Evolutionary conservation across 2,329 filamentous ascomycete genomes (phyloP).

Genomic region (Fusarium sp.): DNA sequence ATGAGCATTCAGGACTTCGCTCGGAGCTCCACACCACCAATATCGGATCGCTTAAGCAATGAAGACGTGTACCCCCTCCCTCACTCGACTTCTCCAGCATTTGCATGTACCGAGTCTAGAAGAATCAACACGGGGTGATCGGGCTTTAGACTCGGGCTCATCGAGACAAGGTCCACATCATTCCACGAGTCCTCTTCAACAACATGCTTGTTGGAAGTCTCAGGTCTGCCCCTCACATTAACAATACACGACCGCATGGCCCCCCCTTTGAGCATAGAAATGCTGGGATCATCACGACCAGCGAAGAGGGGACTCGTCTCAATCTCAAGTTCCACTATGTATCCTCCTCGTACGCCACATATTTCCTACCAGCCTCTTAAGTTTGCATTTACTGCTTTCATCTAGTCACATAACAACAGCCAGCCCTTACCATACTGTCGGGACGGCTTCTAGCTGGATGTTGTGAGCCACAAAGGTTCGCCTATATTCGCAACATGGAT

Average conservation of each 20-base stretch:
- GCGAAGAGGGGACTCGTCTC: neutral
- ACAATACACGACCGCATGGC: neutral
- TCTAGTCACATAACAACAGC: slow-evolving; percentile 17
- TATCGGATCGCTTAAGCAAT: slow-evolving; percentile 8
- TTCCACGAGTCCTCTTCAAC: slow-evolving; percentile 13
- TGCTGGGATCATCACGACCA: neutral
- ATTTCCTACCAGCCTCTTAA: slow-evolving; percentile 10
- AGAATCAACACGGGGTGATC: neutral
- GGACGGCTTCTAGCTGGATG: slow-evolving; percentile 36
- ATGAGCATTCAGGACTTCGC: slow-evolving; percentile 6
- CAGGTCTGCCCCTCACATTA: slow-evolving; percentile 8
- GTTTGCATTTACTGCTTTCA: slow-evolving; percentile 13
- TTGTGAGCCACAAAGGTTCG: neutral
- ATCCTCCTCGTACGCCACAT: slow-evolving; percentile 29
- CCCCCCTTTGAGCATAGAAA: neutral
- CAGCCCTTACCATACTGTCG: slow-evolving; percentile 28
- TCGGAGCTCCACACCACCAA: slow-evolving; percentile 5
- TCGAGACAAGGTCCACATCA: slow-evolving; percentile 14
- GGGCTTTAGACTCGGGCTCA: neutral
- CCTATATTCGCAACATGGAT: slow-evolving; percentile 10
- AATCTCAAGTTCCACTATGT: neutral
- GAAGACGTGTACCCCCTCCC: neutral
- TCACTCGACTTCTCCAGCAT: neutral
- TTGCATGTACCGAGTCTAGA: slow-evolving; percentile 8
- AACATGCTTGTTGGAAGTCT: slow-evolving; percentile 18